Conservation (phyloP, 2,329 filamentous ascomycete genomes). For the Fusarium praegraminearum region DNA sequence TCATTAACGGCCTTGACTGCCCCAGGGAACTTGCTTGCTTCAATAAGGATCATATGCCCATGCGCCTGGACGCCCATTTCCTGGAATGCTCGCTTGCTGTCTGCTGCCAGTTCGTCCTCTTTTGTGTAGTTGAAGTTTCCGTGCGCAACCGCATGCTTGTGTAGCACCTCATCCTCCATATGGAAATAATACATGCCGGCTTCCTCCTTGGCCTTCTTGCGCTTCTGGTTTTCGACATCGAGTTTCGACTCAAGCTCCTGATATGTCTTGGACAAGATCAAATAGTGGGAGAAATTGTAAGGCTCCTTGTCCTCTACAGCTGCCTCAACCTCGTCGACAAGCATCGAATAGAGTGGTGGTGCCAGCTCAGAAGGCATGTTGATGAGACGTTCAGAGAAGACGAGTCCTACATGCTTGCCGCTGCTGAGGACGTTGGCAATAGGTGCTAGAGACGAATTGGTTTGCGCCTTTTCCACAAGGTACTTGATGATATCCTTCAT, state of each 20-base stretch:
- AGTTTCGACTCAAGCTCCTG: conserved; percentile 85
- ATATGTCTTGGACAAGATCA: conserved; percentile 93
- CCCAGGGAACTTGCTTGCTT: conserved; percentile 78
- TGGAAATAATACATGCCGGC: conserved; percentile 88
- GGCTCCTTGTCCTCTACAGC: conserved; percentile 92
- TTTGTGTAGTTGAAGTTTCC: conserved; percentile 83
- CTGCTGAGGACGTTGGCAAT: conserved; percentile 67
- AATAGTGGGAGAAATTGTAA: conserved; percentile 92
- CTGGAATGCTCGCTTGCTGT: conserved; percentile 95
- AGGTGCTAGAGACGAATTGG: conserved; percentile 66
- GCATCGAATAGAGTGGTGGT: conserved; percentile 94
- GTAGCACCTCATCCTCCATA: conserved; percentile 90
- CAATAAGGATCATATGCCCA: conserved; percentile 88
- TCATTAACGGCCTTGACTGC: conserved; percentile 82
- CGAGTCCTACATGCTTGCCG: conserved; percentile 77
- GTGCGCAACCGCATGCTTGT: conserved; percentile 77
- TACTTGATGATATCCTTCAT: conserved; percentile 80
- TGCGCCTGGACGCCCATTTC: conserved; percentile 88
- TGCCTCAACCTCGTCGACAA: conserved; percentile 89
- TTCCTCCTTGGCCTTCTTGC: conserved; percentile 74
- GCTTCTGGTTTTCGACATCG: conserved; percentile 70
- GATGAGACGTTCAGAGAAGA: conserved; percentile 93
- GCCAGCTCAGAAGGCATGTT: conserved; percentile 96
- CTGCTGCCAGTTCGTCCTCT: conserved; percentile 82
- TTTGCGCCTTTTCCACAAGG: conserved; percentile 68